phyloP scores from a whole-genome alignment of 805 yeast genomes.

The Tetrapisispora iriomotensis region DNA sequence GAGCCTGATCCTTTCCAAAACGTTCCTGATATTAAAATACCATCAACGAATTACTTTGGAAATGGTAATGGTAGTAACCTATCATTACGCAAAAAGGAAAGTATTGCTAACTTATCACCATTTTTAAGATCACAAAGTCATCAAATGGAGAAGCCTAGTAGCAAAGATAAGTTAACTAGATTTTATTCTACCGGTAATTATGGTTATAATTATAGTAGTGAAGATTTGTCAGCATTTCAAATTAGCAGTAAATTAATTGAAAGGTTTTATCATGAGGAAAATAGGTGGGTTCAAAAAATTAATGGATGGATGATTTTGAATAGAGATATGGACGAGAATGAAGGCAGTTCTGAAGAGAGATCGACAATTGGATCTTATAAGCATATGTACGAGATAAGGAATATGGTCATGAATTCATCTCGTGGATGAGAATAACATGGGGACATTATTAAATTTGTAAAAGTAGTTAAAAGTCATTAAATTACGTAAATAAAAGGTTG shows the following conservation, averaged over 20 bases:
- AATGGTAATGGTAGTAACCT: conserved; percentile 2
- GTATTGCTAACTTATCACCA: conserved; percentile 9
- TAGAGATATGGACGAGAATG: conserved; percentile 3
- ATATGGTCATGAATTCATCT: conserved; percentile 28
- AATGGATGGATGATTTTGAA: conserved; percentile 25
- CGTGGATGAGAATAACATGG: conserved; percentile 9
- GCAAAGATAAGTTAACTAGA: background rate
- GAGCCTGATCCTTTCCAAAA: conserved; percentile 25
- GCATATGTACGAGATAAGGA: conserved; percentile 28
- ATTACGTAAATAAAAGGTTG: background rate
- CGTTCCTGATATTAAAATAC: conserved; percentile 16
- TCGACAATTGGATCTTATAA: conserved; percentile 13
- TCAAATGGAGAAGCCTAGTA: background rate
- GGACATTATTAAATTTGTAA: background rate
- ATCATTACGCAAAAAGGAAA: conserved; percentile 1
- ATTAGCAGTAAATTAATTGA: conserved; percentile 14
- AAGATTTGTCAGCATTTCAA: background rate
- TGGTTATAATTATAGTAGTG: background rate
- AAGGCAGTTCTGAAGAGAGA: conserved; percentile 5
- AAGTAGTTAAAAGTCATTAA: conserved; percentile 1
- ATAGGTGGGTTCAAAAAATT: conserved; percentile 25
- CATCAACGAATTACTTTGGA: background rate
- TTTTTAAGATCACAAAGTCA: conserved; percentile 21
- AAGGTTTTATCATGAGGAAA: conserved; percentile 27
- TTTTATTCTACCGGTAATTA: conserved; percentile 1